Evolutionary conservation across 306 rosid genomes (phyloP), one percentile per base, ranked within the genome.

Genomic region (Cajanus cajan): DNA sequence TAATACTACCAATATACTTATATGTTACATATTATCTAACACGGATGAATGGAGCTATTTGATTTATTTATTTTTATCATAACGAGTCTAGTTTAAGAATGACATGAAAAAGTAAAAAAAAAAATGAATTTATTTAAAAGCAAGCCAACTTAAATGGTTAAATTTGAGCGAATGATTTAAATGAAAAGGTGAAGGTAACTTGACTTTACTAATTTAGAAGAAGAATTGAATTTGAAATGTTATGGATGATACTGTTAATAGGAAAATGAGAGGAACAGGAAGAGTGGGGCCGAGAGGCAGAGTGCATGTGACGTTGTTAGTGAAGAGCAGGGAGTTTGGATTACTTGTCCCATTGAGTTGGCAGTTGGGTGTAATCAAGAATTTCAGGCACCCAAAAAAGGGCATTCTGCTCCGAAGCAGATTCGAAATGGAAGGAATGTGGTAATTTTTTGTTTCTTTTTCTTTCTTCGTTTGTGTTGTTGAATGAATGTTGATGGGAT

Each of bases 371-470:
- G 73, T 34, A 65, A 43, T 64, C 67, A 71, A 25, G 74, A 64
- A 64, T 73, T 67, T 65, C 80, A 81, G 80, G 70, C 76, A 65
- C 75, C 80, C 59, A 81, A 22, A 66, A 80, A 74, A 31, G 44
- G 70, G 8, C 64, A 41, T n/a, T 12, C 62, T 65, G 75, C 52
- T 66, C 48, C 11, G 44, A 43, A 73, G 25, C 80, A 65, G 39
- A 80, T 28, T 73, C 44, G 34, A 74, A 74, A 33, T 74, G 5
- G 43, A 54, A 74, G 54, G 59, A 72, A 55, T 66, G 68, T 54
- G 54, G 45, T 14, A 34, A 13, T 13, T 64, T 33, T 71, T 71
- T 50, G 28, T 39, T 43, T 78, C 8, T 67, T 45, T 45, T n/a
- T 10, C n/a, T 50, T 51, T 24, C 8, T 16, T 3, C 1, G 10